Evolutionary conservation across 2,329 filamentous ascomycete genomes (phyloP), one percentile per base, ranked within the genome.

Genomic region (Fusarium sambucinum): DNA sequence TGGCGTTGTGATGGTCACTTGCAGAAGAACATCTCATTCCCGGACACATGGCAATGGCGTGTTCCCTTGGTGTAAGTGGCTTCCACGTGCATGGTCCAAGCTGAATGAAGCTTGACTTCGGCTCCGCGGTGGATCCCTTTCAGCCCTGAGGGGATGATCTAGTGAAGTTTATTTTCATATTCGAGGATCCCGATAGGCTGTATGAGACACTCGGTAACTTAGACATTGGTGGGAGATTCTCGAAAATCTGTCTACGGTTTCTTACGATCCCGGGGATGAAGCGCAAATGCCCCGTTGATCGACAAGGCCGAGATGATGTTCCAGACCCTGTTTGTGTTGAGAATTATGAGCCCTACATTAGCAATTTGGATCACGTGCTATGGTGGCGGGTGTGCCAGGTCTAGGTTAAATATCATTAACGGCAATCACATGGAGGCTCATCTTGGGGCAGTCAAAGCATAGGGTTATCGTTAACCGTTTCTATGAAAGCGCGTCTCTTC

Each of bases 121-220:
- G 66, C 48, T 69, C 66, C 66, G 66, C 66, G 52, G 66, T 69
- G 66, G 66, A 45, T 48, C 16, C 47, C 8, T 12, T 27, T 55
- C 52, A 55, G 48, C 48, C 37, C 46, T 47, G 44, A 13, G 42
- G 45, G 23, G 66, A 69, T 52, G 65, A 53, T 66, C 46, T 50
- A 55, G 42, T 27, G 30, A 66, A 61, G 6, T 21, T 38, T 53
- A 40, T 41, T 44, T 25, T 51, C 47, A 40, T 1, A 7, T 17
- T 4, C 10, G 5, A 3, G 17, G 1, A 2, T 3, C 6, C 9
- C 38, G 33, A 51, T 51, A 51, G 47, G 47, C 16, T 12, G 6
- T 4, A 8, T 10, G 1, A 19, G 6, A 8, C 3, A 2, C 27
- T 19, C 6, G 42, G 27, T 45, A 45, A 40, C 17, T 12, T 17